phyloP scores from a whole-genome alignment of 371 early-diverging fungal species.

The Conidiobolus incongruus region DNA sequence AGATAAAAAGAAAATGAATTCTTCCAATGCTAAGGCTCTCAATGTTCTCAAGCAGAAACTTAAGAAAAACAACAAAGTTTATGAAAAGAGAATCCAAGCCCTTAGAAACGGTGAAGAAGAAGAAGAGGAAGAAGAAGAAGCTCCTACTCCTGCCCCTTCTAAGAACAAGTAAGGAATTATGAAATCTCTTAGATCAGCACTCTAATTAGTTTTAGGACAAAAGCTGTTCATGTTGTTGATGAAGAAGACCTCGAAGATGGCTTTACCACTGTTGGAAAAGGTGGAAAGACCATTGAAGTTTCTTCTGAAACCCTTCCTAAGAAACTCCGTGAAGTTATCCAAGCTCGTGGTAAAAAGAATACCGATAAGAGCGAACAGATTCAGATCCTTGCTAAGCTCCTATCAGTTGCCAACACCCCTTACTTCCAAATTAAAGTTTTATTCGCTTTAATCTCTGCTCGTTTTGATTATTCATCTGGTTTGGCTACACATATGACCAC shows the following conservation, averaged over 20 bases:
- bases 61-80: slow-evolving; percentile 63
- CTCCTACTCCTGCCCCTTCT: no score
- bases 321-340: slow-evolving; percentile 51
- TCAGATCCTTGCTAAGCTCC: slow-evolving; percentile 33
- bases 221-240: slow-evolving; percentile 5
- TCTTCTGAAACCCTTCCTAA: slow-evolving; percentile 55
- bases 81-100: slow-evolving; percentile 24
- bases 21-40: slow-evolving; percentile 56
- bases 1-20: slow-evolving; percentile 58
- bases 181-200: no score
- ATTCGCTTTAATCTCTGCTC: slow-evolving; percentile 67
- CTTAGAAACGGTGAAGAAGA: slow-evolving; percentile 14
- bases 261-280: slow-evolving; percentile 69
- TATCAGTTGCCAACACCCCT: slow-evolving; percentile 37
- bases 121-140: slow-evolving; percentile 23
- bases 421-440: slow-evolving; percentile 72
- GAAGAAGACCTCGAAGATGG: slow-evolving; percentile 41
- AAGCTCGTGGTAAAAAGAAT: slow-evolving; percentile 86
- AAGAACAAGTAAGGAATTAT: no score
- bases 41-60: slow-evolving; percentile 80
- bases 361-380: slow-evolving; percentile 70
- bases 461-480: slow-evolving; percentile 60
- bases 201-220: no score
- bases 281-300: slow-evolving; percentile 40
- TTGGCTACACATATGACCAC: slow-evolving; percentile 41